Base-by-base conservation (phyloP, 2,329 filamentous ascomycete species). In the Aspergillus jensenii region DNA sequence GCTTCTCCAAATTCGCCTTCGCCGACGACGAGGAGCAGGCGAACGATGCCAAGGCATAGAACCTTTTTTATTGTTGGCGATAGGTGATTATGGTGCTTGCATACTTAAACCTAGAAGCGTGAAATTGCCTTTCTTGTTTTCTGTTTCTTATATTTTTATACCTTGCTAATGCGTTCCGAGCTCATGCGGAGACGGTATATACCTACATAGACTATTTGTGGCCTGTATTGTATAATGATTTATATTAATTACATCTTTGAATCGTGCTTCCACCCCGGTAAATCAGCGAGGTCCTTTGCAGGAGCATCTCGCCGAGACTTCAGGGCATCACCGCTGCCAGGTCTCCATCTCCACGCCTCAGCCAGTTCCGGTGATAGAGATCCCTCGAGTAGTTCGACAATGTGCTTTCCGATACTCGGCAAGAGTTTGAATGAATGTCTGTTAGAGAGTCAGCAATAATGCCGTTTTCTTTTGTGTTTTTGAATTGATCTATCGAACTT, bases 1-100 rank as follows among this genome's bases (percentile, higher is more conserved):
- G 78, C 55, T 79, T 81, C 58, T 90, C 87, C 67, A 88, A 85
- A 73, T 96, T 86, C 69, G 91, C 91, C 0, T 96, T 90, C 64
- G 73, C 74, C 21, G 80, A 80, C 14, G 82, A 85, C 46, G 81
- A 84, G 54, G 82, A 84, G 68, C 69, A 71, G 43, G 58, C 60
- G 15, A 59, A 60, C 2, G 47, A 59, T 2, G 44, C 37, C 14
- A 62, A 60, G 21, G 46, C 35, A 5, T 57, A 57, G 52, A 48
- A 21, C 3, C 8, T 4, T n/a, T 9, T 50, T 12, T n/a, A 5
- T 15, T 7, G 25, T 27, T 27, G 25, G 25, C 9, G 25, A 27
- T 27, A 27, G 7, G 7, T 27, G 25, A 27, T 27, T 8, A 27
- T 27, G 25, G 25, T 8, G 7, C 7, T 11, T 31, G 27, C 1